phyloP scores from a whole-genome alignment of 306 rosid genomes.

The Spatholobus suberectus region DNA sequence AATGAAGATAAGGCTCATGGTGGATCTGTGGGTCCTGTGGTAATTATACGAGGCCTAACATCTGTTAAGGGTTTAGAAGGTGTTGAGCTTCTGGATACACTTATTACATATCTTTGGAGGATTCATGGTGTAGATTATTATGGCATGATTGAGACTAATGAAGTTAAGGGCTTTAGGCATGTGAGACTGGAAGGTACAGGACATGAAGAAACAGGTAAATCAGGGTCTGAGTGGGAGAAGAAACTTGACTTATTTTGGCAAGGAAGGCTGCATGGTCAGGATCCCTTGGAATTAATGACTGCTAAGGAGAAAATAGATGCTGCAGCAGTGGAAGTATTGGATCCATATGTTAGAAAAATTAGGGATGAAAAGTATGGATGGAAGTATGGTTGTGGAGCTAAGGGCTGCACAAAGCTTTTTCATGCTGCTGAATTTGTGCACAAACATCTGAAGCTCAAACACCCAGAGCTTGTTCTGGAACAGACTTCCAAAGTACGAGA shows the following conservation, averaged over 20 bases:
- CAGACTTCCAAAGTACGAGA: constrained; percentile 85
- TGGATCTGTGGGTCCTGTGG: constrained; percentile 81
- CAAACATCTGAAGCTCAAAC: constrained; percentile 94
- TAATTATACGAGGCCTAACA: constrained; percentile 83
- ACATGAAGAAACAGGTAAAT: constrained; percentile 53
- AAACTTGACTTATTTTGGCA: constrained; percentile 88
- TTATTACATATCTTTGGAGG: constrained; percentile 93
- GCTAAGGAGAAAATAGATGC: constrained; percentile 97
- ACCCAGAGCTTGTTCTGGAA: constrained; percentile 85
- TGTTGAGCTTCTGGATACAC: constrained; percentile 87
- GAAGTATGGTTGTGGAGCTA: constrained; percentile 99
- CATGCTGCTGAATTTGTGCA: constrained; percentile 98
- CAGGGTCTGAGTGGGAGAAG: constrained; percentile 90
- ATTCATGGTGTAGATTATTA: constrained; percentile 95
- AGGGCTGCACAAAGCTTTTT: constrained; percentile 98
- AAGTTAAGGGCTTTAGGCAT: constrained; percentile 90
- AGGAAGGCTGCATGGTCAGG: constrained; percentile 87
- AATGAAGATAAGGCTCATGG: constrained; percentile 69
- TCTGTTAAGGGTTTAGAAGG: constrained; percentile 98
- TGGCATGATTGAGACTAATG: constrained; percentile 88
- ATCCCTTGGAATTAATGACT: constrained; percentile 93
- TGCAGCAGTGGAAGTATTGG: constrained; percentile 82
- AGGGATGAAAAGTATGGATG: constrained; percentile 99
- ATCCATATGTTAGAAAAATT: constrained; percentile 90
- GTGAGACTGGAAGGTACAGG: constrained; percentile 75